Conservation (phyloP, 176 grass and related monocot species). For the Metroxylon sagu region DNA sequence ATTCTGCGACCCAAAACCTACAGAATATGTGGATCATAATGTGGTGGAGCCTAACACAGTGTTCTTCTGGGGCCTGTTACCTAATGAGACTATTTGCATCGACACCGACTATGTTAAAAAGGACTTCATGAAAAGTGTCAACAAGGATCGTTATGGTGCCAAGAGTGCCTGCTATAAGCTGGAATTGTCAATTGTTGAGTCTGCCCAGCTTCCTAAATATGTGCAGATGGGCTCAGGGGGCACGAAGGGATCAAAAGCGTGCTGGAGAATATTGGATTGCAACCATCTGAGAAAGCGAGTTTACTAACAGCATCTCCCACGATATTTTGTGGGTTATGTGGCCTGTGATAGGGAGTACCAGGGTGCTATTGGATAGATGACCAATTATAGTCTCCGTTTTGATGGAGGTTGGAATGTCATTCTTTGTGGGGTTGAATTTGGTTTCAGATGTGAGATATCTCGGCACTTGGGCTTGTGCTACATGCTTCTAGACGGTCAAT, state of each 20-base stretch:
- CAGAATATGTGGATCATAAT: conserved; percentile 42
- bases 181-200: conserved; percentile 31
- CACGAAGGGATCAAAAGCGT: conserved; percentile 19
- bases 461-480: too few relatives aligned
- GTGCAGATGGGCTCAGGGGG: conserved; percentile 11
- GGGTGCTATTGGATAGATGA: neutral
- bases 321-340: conserved; percentile 13
- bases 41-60: conserved; percentile 36
- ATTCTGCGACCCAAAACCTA: conserved; percentile 49
- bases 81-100: conserved; percentile 19
- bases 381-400: too few relatives aligned
- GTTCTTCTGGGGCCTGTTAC: conserved; percentile 59
- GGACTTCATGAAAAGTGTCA: conserved; percentile 56
- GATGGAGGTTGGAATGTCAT: too few relatives aligned
- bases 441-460: too few relatives aligned
- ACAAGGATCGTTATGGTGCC: conserved; percentile 34
- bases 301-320: neutral
- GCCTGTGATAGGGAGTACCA: neutral
- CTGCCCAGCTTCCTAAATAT: conserved; percentile 37
- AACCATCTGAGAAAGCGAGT: neutral
- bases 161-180: conserved; percentile 34
- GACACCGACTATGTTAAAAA: conserved; percentile 33
- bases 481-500: too few relatives aligned
- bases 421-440: too few relatives aligned
- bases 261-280: conserved; percentile 23